A percentile compares a stretch with the other conserved stretches of the same genome.
Conservation (phyloP, 768 basidiomycete species). For the Amyloporia xantha region DNA sequence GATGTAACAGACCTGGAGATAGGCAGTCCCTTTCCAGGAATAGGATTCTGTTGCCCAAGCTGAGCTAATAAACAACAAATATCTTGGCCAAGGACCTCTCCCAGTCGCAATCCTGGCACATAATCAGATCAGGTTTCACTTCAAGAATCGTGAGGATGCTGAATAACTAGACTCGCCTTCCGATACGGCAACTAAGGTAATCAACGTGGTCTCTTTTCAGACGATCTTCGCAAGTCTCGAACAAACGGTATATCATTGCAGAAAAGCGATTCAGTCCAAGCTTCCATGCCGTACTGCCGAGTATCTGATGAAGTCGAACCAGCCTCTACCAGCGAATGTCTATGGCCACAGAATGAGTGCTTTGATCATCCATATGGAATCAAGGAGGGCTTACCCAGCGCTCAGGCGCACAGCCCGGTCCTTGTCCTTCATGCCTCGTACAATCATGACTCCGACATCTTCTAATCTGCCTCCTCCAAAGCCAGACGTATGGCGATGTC, state of each 20-base stretch:
- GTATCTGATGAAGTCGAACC: slow-evolving; percentile 35
- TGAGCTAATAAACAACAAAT: slow-evolving; percentile 60
- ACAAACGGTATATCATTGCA: slow-evolving; percentile 38
- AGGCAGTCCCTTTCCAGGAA: slow-evolving; percentile 64
- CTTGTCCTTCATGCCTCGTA: slow-evolving; percentile 43
- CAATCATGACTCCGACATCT: slow-evolving; percentile 32
- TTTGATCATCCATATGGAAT: too few relatives aligned
- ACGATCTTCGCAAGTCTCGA: slow-evolving; percentile 39
- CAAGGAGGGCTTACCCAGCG: slow-evolving; percentile 50
- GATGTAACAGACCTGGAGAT: slow-evolving; percentile 47
- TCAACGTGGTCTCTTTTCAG: slow-evolving; percentile 59
- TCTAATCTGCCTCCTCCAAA: slow-evolving; percentile 19
- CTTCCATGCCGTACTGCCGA: slow-evolving; percentile 26
- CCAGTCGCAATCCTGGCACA: slow-evolving; percentile 37
- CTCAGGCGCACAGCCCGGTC: slow-evolving; percentile 56
- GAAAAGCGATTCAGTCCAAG: slow-evolving; percentile 38
- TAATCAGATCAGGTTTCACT: too few relatives aligned
- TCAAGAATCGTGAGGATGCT: neutral
- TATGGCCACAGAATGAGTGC: slow-evolving; percentile 19
- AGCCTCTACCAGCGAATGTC: slow-evolving; percentile 45
- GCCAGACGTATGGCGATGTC: slow-evolving; percentile 16
- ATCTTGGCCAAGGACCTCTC: slow-evolving; percentile 49
- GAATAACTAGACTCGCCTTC: slow-evolving; percentile 26
- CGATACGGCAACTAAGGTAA: slow-evolving; percentile 55
- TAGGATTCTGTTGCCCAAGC: slow-evolving; percentile 59